Evolutionary conservation across 2,329 filamentous ascomycete genomes (phyloP).

Genomic region (Botrytis galanthina): DNA sequence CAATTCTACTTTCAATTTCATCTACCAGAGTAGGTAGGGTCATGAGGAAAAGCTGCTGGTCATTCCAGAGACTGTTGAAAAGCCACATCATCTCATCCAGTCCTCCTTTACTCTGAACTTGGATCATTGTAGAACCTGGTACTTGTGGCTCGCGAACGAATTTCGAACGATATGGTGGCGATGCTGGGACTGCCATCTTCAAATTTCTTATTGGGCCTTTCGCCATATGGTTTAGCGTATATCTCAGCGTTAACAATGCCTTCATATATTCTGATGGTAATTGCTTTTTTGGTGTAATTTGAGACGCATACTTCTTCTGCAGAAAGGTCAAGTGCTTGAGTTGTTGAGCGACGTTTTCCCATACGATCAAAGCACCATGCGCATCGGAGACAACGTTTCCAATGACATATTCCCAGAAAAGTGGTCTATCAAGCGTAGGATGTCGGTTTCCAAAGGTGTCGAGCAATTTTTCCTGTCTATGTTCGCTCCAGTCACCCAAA

Average conservation of each 20-base stretch:
- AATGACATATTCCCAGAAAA: conserved; percentile 45
- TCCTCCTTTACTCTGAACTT: neutral
- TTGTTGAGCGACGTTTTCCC: conserved; percentile 28
- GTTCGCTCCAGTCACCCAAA: conserved; percentile 39
- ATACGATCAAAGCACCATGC: conserved; percentile 28
- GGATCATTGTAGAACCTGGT: neutral
- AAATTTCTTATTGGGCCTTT: neutral
- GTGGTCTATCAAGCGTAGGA: conserved; percentile 25
- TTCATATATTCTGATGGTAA: conserved; percentile 43
- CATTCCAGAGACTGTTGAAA: neutral
- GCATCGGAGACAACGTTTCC: conserved; percentile 38
- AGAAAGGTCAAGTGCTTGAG: conserved; percentile 34
- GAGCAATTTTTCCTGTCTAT: conserved; percentile 46
- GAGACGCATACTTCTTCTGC: conserved; percentile 37
- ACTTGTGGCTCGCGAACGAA: neutral
- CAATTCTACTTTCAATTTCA: conserved; percentile 24
- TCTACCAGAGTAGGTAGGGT: conserved; percentile 27
- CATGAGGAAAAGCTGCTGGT: neutral
- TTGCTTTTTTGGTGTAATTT: conserved; percentile 37
- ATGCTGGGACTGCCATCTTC: neutral
- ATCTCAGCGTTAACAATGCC: conserved; percentile 43
- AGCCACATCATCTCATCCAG: neutral
- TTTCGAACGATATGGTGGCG: neutral
- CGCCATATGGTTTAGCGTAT: conserved; percentile 39
- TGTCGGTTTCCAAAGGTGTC: conserved; percentile 40